phyloP scores from a whole-genome alignment of 2,329 filamentous ascomycete genomes.

The Orbilia javanica region DNA sequence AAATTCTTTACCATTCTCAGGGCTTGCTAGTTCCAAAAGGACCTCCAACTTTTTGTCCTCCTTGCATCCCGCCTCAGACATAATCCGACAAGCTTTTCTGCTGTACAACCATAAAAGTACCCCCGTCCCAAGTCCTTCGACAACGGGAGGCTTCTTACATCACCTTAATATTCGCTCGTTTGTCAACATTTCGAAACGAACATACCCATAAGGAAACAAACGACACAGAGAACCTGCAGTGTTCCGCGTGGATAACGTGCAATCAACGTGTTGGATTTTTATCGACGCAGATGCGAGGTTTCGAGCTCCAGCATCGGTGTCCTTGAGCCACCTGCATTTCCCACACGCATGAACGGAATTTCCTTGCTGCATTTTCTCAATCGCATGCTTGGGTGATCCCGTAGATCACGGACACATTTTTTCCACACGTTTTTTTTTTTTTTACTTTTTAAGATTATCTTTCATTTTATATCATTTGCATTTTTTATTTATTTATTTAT shows the following conservation, averaged over 20 bases:
- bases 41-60: slow-evolving; percentile 25
- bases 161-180: slow-evolving; percentile 13
- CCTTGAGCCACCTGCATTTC: slow-evolving; percentile 40
- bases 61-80: slow-evolving; percentile 26
- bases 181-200: slow-evolving; percentile 16
- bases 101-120: slow-evolving; percentile 5
- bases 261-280: slow-evolving; percentile 40
- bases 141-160: slow-evolving; percentile 4
- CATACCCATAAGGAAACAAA: slow-evolving; percentile 16
- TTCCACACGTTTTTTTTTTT: not conserved
- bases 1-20: slow-evolving; percentile 5
- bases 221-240: slow-evolving; percentile 18
- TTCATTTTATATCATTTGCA: slow-evolving; percentile 1
- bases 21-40: slow-evolving; percentile 17
- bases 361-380: slow-evolving; percentile 13
- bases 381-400: slow-evolving; percentile 37
- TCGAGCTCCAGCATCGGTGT: slow-evolving; percentile 45
- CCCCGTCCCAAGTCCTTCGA: slow-evolving; percentile 2
- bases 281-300: slow-evolving; percentile 56
- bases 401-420: slow-evolving; percentile 29
- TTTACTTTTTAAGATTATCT: not conserved
- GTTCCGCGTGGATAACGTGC: slow-evolving; percentile 36
- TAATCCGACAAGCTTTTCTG: slow-evolving; percentile 12
- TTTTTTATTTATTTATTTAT: no score
- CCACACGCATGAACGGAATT: slow-evolving; percentile 46